Base-by-base conservation (phyloP, 306 rosid species). In the Abrus pulchellus region DNA sequence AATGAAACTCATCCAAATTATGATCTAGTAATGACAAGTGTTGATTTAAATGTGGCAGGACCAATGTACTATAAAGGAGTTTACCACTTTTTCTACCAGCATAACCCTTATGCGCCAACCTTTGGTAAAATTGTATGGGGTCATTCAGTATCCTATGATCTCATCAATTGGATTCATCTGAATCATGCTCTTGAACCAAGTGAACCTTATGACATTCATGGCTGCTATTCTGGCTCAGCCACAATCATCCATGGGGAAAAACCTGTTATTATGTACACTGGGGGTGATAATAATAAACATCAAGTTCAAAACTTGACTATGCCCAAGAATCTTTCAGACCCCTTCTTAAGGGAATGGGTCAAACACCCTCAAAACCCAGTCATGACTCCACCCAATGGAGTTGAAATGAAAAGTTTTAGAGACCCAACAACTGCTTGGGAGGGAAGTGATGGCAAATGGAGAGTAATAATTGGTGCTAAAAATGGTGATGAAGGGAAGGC, bases 361-460 rank as follows among this genome's bases (percentile, higher is more conserved):
- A 87, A 89, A 79, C 40, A 75, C 28, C 74, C 89, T 76, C 83
- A 73, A 5, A 89, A 89, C 56, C 93, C 93, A 13, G 56, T 89
- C 1, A 77, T 87, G 60, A 59, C 82, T 12, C 75, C 87, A 30
- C 83, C 84, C 2, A 53, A 7, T 69, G 86, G 63, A 55, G 82
- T 83, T 72, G 90, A 84, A 9, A 65, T 53, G 12, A 0, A 5
- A 4, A 57, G 83, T 28, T 89, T 89, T 29, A 81, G 93, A 75
- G 93, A 89, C 74, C 93, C 93, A 4, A 83, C 91, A 12, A 89
- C 90, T 63, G 91, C 88, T 68, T 89, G 93, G 93, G 62, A 78
- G 6, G 89, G 90, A 48, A 45, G 63, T 3, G 88, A 87, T 63
- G 69, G 80, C 36, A 57, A 76, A 53, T 87, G 89, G 90, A 84